Conservation (phyloP, 1,284 basidiomycete genomes). For the Malassezia sympodialis region DNA sequence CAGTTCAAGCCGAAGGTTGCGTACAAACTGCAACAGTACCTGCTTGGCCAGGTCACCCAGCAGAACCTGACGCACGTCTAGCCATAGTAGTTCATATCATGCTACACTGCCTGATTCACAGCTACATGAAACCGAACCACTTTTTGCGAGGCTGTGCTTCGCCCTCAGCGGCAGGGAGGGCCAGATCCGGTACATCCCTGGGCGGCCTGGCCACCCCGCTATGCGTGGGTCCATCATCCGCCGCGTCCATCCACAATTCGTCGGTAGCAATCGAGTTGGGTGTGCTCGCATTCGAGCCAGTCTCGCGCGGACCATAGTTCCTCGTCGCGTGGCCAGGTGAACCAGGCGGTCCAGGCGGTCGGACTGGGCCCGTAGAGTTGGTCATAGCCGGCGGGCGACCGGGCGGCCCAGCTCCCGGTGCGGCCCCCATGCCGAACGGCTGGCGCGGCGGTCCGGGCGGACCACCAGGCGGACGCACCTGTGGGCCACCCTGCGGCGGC, state of each 20-base stretch:
- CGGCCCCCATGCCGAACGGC: neutral
- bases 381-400: too few species aligned
- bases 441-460: neutral
- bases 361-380: too few species aligned
- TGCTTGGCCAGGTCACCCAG: conserved; percentile 24
- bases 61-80: neutral
- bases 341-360: too few species aligned
- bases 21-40: conserved; percentile 32
- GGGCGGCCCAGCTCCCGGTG: too few species aligned
- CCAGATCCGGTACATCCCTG: neutral
- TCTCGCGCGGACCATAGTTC: neutral
- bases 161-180: neutral
- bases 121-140: conserved; percentile 1
- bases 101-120: neutral
- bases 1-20: conserved; percentile 33
- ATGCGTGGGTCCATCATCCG: neutral
- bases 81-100: neutral
- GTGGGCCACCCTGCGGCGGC: neutral
- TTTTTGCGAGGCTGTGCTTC: neutral
- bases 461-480: neutral
- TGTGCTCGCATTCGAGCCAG: neutral
- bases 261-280: neutral
- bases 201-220: neutral
- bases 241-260: neutral
- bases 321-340: neutral